A percentile compares a stretch with the other conserved stretches of the same genome.
These are phyloP conservation scores for Elongisporangium senticosum DNA, from an alignment of 352 stramenopile species.

Conservation along the genomic window DNA sequence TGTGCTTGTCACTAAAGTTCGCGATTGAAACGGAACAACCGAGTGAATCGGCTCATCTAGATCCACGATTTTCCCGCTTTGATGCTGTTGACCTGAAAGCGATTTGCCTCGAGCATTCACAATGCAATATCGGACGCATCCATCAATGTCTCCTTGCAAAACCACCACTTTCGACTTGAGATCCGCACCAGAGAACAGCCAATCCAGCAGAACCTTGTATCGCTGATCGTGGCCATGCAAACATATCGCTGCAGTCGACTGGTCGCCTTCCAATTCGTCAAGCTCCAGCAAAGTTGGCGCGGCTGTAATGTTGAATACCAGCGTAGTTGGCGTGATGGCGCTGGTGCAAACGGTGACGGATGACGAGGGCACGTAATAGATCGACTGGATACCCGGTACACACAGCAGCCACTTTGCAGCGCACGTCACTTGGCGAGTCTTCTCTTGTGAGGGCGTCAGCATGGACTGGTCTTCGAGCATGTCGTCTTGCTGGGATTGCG, in stretches of 20 bases:
- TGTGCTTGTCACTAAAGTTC: background rate
- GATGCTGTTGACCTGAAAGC: background rate
- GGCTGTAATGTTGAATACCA: slow-evolving; percentile 18
- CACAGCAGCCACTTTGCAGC: slow-evolving; percentile 16
- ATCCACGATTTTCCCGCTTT: slow-evolving; percentile 12
- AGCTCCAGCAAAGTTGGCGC: slow-evolving; percentile 22
- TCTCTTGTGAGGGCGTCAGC: background rate
- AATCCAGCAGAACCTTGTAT: slow-evolving; percentile 13
- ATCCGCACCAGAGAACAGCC: slow-evolving; percentile 17
- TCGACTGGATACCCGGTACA: slow-evolving; percentile 35
- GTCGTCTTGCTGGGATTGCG: background rate
- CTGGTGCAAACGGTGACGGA: slow-evolving; percentile 38
- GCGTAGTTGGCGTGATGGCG: slow-evolving; percentile 41
- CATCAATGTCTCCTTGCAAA: slow-evolving; percentile 60
- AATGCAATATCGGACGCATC: slow-evolving; percentile 32
- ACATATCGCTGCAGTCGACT: slow-evolving; percentile 39
- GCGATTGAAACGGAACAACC: slow-evolving; percentile 20
- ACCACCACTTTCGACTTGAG: slow-evolving; percentile 15
- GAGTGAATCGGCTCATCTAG: slow-evolving; percentile 27
- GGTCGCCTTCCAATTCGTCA: slow-evolving; percentile 55
- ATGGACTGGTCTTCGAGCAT: slow-evolving; percentile 2
- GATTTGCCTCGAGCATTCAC: background rate
- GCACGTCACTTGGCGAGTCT: background rate
- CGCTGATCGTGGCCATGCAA: slow-evolving; percentile 10
- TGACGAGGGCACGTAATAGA: slow-evolving; percentile 15